These are phyloP conservation scores for Globisporangium takayamanum DNA, from an alignment of 352 stramenopile species.

Conservation along the genomic window DNA sequence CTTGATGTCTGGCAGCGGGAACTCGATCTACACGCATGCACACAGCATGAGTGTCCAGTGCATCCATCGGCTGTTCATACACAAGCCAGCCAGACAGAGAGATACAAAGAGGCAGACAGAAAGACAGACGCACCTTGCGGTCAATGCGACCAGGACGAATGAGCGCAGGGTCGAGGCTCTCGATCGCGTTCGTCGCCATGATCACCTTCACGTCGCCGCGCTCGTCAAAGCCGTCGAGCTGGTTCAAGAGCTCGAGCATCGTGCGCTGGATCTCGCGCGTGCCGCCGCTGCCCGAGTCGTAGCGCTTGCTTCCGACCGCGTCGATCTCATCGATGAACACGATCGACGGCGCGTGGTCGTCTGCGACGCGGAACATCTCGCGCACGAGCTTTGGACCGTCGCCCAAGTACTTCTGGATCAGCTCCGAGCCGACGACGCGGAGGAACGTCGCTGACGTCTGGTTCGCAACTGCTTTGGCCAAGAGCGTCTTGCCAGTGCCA, in stretches of 20 bases:
- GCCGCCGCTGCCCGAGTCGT: constrained; percentile 97
- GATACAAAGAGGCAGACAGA: constrained; percentile 1
- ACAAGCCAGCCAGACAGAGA: neutral
- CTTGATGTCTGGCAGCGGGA: constrained; percentile 99
- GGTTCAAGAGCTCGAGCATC: constrained; percentile 99
- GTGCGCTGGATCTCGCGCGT: constrained; percentile 99
- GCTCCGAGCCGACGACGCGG: constrained; percentile 97
- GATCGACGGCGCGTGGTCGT: constrained; percentile 98
- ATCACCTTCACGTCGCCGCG: constrained; percentile 99
- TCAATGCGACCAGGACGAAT: constrained; percentile 99
- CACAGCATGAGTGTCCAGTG: neutral
- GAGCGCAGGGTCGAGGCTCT: constrained; percentile 97
- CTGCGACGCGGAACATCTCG: constrained; percentile 98
- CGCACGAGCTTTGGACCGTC: constrained; percentile 99
- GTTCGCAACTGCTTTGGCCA: constrained; percentile 99
- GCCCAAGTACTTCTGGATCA: constrained; percentile 99
- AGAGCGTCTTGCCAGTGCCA: constrained; percentile 99
- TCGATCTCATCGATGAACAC: constrained; percentile 99
- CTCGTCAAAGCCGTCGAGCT: constrained; percentile 99
- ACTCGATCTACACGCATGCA: constrained; percentile 91
- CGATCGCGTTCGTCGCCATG: constrained; percentile 99
- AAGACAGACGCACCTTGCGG: constrained; percentile 82
- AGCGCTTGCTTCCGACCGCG: constrained; percentile 98
- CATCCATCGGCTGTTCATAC: constrained; percentile 6
- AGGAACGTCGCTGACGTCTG: constrained; percentile 99